phyloP scores from a whole-genome alignment of 2,329 filamentous ascomycete genomes.

The Fusarium dimerum region DNA sequence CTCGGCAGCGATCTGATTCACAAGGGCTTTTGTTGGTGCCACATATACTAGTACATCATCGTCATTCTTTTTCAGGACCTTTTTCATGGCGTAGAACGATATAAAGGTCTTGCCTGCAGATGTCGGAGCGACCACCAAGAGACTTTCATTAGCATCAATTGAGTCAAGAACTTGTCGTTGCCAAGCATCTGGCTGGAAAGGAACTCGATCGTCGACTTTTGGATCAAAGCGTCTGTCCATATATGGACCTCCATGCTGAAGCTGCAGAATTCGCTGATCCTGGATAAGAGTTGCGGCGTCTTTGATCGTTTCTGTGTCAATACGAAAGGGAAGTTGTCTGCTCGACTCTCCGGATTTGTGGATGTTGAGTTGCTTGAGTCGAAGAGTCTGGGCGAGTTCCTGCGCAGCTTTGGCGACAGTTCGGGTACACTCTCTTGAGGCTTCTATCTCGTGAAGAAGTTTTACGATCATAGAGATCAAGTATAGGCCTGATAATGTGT shows the following conservation, averaged over 20 bases:
- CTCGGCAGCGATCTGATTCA: conserved; percentile 82
- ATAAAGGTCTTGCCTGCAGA: conserved; percentile 84
- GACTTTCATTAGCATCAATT: conserved; percentile 68
- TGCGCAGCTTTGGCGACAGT: conserved; percentile 12
- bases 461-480: conserved; percentile 27
- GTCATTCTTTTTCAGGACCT: conserved; percentile 67
- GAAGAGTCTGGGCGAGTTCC: conserved; percentile 8
- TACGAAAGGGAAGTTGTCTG: conserved; percentile 10
- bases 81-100: conserved; percentile 81
- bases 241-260: conserved; percentile 70
- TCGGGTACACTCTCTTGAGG: conserved; percentile 10
- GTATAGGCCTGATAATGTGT: conserved; percentile 15
- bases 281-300: not conserved
- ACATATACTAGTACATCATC: conserved; percentile 76
- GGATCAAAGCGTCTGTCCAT: conserved; percentile 75
- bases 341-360: not conserved
- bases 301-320: not conserved
- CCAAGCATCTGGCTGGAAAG: conserved; percentile 75
- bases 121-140: conserved; percentile 77
- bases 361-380: conserved; percentile 7
- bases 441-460: conserved; percentile 20
- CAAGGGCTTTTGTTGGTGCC: conserved; percentile 77
- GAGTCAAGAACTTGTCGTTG: conserved; percentile 72
- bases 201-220: conserved; percentile 64
- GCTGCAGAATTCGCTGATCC: conserved; percentile 54